Base-by-base conservation (phyloP, 2,329 filamentous ascomycete species). In the Teratosphaeria gauchensis region DNA sequence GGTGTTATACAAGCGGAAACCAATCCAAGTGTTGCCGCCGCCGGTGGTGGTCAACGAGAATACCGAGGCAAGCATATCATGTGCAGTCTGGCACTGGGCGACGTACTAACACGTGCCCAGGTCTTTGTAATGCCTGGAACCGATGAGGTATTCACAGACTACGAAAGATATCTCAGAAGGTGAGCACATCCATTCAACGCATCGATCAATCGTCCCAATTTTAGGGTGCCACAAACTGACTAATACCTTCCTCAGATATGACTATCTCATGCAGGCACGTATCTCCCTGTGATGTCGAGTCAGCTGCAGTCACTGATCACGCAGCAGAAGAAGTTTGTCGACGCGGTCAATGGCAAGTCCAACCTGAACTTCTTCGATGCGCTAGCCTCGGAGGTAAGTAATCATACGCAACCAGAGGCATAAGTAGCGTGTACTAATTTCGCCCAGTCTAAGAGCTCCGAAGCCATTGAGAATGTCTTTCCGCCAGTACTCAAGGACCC, bases 1-100 rank as follows among this genome's bases (percentile, higher is more conserved):
- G 92, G 92, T 99, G 67, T 82, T 96, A 64, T 96, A 89, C 76
- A 97, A 97, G 79, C 85, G 94, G 69, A 97, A 97, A 77, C 92
- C 92, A 59, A 91, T 97, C 71, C 86, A 89, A 76, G 88, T 90
- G 72, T 79, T 92, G 65, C 82, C 88, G 55, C 80, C 82, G 54
- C 87, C 88, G 24, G 78, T 82, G 56, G 83, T 92, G 65, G 82
- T 91, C 66, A 86, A 94, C 78, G 90, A 95, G 65, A 85, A 89
- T 68, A 81, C 84, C 66, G 91, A 97, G 83, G 92, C 92, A 81
- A 67, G 82, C 11, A 9, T n/a, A 31, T 42, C 11, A 31, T 54
- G 12, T n/a, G 30, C 52, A 28, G 11, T 16, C 16, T 54, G 32
- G 6, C 16, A 32, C 52, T 11, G 52, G 32, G 30, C 9, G 30